Conservation (phyloP, 352 stramenopile genomes). For the Peronospora tabacina region DNA sequence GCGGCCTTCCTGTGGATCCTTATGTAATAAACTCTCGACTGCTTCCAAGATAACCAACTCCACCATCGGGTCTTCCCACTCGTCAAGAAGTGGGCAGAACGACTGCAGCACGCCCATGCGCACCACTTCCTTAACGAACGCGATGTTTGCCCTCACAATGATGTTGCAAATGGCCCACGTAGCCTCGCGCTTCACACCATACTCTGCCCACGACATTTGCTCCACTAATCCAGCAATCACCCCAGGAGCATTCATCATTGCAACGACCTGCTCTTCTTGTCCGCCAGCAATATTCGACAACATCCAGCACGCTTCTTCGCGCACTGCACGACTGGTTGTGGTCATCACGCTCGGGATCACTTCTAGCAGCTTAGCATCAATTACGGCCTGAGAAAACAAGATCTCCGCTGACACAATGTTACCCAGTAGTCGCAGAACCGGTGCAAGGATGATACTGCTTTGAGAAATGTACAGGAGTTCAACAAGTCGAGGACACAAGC, state of each 20-base stretch:
- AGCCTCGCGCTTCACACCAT: slow-evolving; percentile 74
- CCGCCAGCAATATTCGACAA: slow-evolving; percentile 79
- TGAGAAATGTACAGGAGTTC: slow-evolving; percentile 80
- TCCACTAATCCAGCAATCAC: slow-evolving; percentile 63
- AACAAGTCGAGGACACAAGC: slow-evolving; percentile 64
- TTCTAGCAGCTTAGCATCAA: slow-evolving; percentile 71
- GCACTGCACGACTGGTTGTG: slow-evolving; percentile 67
- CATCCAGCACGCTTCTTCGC: slow-evolving; percentile 84
- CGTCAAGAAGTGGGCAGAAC: slow-evolving; percentile 65
- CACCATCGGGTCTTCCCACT: slow-evolving; percentile 81
- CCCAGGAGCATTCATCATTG: slow-evolving; percentile 62
- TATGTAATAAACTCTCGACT: slow-evolving; percentile 62
- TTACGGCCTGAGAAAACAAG: slow-evolving; percentile 60
- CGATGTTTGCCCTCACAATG: slow-evolving; percentile 55
- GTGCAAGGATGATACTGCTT: slow-evolving; percentile 74
- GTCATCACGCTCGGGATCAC: slow-evolving; percentile 79
- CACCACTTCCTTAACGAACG: slow-evolving; percentile 59
- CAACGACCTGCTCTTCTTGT: slow-evolving; percentile 61
- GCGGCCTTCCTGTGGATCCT: slow-evolving; percentile 49
- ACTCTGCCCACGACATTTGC: slow-evolving; percentile 84
- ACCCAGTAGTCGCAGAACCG: slow-evolving; percentile 63
- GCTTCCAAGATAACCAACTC: slow-evolving; percentile 82
- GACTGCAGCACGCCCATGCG: slow-evolving; percentile 65
- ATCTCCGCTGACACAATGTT: slow-evolving; percentile 83
- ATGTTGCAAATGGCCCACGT: slow-evolving; percentile 86